Base-by-base conservation (phyloP, 2,329 filamentous ascomycete species). In the Penicillium polonicum region DNA sequence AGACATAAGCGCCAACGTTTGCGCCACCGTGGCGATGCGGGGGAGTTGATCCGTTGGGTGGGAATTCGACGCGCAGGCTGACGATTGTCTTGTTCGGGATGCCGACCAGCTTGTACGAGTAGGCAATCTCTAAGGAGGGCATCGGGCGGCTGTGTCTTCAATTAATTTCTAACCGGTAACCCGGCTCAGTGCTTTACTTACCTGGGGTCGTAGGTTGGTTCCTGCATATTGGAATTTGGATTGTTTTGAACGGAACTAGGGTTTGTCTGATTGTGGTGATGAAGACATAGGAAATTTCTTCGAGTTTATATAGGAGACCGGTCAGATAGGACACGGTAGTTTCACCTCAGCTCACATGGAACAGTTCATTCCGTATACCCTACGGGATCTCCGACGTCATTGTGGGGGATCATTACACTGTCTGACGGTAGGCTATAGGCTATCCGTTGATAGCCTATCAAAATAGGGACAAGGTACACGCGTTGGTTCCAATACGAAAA, bases 11-110 rank as follows among this genome's bases (percentile, higher is more conserved):
- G 1, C 74, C 64, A 10, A 79, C 77, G 0, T 76, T 72, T 4
- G 77, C 78, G 3, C 76, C 77, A 2, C 73, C 76, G 54, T 82
- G 80, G 0, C 74, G 74, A 61, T 82, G 80, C 0, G 80, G 77
- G 1, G 79, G 79, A 0, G 78, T 78, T 7, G 73, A 69, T 33
- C 61, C 73, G 42, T 74, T 69, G 0, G 78, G 78, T 0, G 73
- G 71, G 44, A 73, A 75, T 21, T 60, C 62, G 10, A 80, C 65
- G 10, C 70, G 69, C n/a, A 78, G n/a, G 2, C 70, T 72, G 48
- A 80, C 65, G 13, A 76, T 72, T 10, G 69, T 75, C 57, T 76
- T 79, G 17, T 74, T 76, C 0, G 77, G 76, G 8, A 68, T 65
- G 48, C 79, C 79, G 43, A 61, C 56, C 12, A 79, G 68, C 52